phyloP scores from a whole-genome alignment of 352 stramenopile species.

The Hyaloperonospora brassicae region DNA sequence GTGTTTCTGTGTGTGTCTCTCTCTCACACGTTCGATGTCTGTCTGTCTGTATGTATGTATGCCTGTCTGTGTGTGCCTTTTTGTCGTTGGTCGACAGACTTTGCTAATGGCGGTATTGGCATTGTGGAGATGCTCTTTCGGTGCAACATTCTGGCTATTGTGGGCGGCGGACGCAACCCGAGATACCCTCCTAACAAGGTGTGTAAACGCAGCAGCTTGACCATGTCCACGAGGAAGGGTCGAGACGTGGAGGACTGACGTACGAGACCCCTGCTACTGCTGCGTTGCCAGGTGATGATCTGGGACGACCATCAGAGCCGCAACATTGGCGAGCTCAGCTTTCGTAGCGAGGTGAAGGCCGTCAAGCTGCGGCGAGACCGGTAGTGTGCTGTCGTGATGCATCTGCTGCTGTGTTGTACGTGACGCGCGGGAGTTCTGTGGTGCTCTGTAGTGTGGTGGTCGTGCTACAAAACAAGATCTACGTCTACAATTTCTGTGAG shows the following conservation, averaged over 20 bases:
- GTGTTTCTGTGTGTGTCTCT: too few relatives aligned
- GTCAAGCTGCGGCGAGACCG: constrained; percentile 93
- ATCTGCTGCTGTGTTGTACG: background rate
- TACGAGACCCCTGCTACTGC: background rate
- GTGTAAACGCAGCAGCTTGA: background rate
- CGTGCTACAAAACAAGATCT: constrained; percentile 94
- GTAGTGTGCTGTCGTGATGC: constrained; percentile 21
- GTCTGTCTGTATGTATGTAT: background rate
- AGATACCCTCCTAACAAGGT: constrained; percentile 95
- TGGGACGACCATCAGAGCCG: constrained; percentile 98
- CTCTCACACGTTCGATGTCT: background rate
- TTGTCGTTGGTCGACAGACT: constrained; percentile 46
- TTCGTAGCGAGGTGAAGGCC: constrained; percentile 94
- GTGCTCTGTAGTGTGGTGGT: constrained; percentile 87
- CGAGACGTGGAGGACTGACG: background rate
- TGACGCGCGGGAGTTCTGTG: constrained; percentile 2
- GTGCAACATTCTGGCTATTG: constrained; percentile 96
- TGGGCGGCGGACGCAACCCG: constrained; percentile 87
- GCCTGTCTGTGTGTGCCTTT: too few relatives aligned
- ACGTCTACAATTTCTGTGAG: constrained; percentile 96
- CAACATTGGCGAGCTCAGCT: constrained; percentile 97
- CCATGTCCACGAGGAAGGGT: background rate
- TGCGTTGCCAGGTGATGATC: constrained; percentile 90
- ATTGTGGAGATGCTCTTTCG: constrained; percentile 99
- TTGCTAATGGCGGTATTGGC: constrained; percentile 92